A percentile compares a stretch with the other conserved stretches of the same genome.
These are phyloP conservation scores for Ceratocystis papillata DNA, from an alignment of 2,329 filamentous ascomycete genomes.

Conservation along the genomic window DNA sequence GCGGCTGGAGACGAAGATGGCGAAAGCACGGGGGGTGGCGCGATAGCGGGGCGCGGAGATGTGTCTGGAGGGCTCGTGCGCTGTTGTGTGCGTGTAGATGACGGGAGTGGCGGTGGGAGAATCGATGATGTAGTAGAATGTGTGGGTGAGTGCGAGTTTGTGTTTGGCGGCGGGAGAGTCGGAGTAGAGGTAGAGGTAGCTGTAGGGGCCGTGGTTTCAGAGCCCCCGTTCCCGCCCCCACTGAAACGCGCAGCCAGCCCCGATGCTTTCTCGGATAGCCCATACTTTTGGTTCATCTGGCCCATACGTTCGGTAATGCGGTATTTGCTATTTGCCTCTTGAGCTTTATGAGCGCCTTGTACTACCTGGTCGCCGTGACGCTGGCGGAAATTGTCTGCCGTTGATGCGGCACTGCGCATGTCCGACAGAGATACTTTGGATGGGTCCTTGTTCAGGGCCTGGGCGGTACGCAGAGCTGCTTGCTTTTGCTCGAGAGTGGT, in stretches of 20 bases:
- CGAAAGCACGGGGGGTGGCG: background rate
- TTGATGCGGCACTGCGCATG: conserved; percentile 46
- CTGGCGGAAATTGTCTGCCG: conserved; percentile 58
- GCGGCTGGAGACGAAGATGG: background rate
- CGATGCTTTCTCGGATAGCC: conserved; percentile 19
- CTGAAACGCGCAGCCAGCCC: conserved; percentile 21
- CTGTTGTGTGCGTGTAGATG: background rate
- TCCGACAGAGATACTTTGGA: conserved; percentile 51
- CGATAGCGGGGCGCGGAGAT: background rate
- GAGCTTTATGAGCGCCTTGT: conserved; percentile 47
- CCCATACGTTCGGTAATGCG: conserved; percentile 37
- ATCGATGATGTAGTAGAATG: background rate
- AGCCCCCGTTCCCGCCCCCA: no score
- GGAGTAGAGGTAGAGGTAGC: conserved; percentile 4
- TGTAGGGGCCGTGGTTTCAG: background rate
- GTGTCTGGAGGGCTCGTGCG: background rate
- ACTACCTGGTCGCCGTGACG: conserved; percentile 58
- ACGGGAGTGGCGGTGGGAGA: background rate
- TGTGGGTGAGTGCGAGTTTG: background rate
- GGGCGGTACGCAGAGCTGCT: conserved; percentile 50
- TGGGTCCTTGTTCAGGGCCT: conserved; percentile 49
- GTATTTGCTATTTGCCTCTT: conserved; percentile 51
- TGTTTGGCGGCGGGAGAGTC: background rate
- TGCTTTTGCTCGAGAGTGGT: conserved; percentile 57
- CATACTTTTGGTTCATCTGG: conserved; percentile 24